A percentile compares a stretch with the other conserved stretches of the same genome.
These are phyloP conservation scores for Thelonectria rubi DNA, from an alignment of 2,329 filamentous ascomycete species.

Conservation along the genomic window DNA sequence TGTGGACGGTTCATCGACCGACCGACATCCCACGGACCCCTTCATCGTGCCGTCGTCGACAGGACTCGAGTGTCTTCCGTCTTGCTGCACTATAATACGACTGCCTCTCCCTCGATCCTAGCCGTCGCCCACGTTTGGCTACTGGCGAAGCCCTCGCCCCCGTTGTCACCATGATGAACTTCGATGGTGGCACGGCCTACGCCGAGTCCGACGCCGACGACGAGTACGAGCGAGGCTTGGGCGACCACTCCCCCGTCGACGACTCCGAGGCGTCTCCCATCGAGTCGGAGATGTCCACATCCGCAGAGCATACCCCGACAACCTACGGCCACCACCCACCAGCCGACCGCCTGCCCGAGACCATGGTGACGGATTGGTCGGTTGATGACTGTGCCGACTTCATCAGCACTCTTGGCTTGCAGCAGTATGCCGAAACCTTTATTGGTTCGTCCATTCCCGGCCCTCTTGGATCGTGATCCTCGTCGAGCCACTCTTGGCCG, in stretches of 20 bases:
- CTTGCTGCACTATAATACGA: background rate
- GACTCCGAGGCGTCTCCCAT: conserved; percentile 76
- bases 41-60: conserved; percentile 17
- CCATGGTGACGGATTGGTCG: conserved; percentile 81
- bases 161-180: conserved; percentile 59
- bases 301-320: conserved; percentile 79
- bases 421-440: conserved; percentile 84
- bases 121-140: conserved; percentile 18
- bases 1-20: conserved; percentile 12
- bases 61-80: background rate
- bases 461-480: background rate
- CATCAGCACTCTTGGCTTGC: conserved; percentile 78
- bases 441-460: conserved; percentile 69
- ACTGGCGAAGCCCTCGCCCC: conserved; percentile 27
- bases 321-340: conserved; percentile 75
- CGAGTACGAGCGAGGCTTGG: conserved; percentile 80
- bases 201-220: conserved; percentile 84
- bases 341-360: conserved; percentile 74
- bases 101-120: conserved; percentile 19
- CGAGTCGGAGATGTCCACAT: conserved; percentile 75
- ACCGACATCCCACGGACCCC: conserved; percentile 15
- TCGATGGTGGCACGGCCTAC: conserved; percentile 74
- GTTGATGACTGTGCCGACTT: conserved; percentile 92
- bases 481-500: background rate
- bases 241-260: conserved; percentile 72